These are phyloP conservation scores for Crithidia expoeki DNA, from an alignment of 208 protist genomes.

Conservation along the genomic window DNA sequence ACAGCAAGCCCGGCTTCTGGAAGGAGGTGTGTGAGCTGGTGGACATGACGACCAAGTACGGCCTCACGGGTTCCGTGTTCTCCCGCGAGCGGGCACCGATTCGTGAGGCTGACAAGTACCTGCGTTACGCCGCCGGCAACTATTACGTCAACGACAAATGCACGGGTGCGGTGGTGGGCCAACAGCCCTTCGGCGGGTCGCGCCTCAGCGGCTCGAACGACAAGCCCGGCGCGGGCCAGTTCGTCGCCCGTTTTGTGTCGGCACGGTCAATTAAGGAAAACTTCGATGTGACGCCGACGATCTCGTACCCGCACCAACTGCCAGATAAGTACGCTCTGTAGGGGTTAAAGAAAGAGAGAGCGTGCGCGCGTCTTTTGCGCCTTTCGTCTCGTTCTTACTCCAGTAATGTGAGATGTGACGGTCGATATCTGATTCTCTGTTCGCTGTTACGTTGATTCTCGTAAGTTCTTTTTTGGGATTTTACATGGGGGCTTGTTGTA, in stretches of 20 bases:
- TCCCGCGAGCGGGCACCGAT: conserved; percentile 81
- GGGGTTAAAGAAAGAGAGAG: conserved; percentile 2
- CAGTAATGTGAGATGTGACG: too few species aligned
- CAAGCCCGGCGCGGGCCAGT: conserved; percentile 94
- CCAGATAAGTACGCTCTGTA: conserved; percentile 76
- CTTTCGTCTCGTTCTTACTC: too few species aligned
- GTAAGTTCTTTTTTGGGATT: too few species aligned
- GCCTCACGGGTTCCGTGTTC: conserved; percentile 95
- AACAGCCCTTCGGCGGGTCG: conserved; percentile 97
- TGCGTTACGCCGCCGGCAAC: conserved; percentile 94
- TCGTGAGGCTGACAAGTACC: conserved; percentile 53
- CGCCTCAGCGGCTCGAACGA: conserved; percentile 96
- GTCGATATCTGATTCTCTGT: too few species aligned
- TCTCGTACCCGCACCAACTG: conserved; percentile 93
- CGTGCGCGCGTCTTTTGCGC: background rate
- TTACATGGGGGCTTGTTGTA: too few species aligned
- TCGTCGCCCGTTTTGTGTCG: conserved; percentile 92
- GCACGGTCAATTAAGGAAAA: conserved; percentile 96
- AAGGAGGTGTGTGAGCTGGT: conserved; percentile 83
- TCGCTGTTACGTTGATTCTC: too few species aligned
- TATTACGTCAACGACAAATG: conserved; percentile 99
- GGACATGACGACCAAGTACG: conserved; percentile 92
- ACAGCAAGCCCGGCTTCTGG: conserved; percentile 84
- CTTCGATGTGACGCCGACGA: conserved; percentile 83
- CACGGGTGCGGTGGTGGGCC: conserved; percentile 97